Percentiles rank a stretch among this genome's conserved stretches.
Conservation (phyloP, 768 basidiomycete species). For the Mycena olivaceomarginata region DNA sequence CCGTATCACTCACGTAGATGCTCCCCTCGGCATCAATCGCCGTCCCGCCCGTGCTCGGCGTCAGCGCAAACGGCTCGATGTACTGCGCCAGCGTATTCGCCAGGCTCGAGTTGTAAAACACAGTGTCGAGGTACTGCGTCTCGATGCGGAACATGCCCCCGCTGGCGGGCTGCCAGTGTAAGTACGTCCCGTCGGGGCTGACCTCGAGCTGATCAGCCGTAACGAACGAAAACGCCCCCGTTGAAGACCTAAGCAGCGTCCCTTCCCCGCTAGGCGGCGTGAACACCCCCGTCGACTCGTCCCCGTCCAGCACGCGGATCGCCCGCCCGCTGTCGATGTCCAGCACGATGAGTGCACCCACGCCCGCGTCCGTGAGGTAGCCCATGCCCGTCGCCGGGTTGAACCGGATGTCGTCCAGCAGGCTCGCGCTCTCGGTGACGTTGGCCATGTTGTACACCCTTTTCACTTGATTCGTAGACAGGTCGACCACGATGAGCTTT, state of each 20-base stretch:
- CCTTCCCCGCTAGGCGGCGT: slow-evolving; percentile 23
- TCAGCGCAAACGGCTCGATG: slow-evolving; percentile 23
- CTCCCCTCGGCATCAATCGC: slow-evolving; percentile 23
- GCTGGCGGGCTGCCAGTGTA: slow-evolving; percentile 21
- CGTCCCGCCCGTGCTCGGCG: slow-evolving; percentile 21
- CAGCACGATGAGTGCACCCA: slow-evolving; percentile 24
- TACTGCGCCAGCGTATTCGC: slow-evolving; percentile 25
- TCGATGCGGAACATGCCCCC: slow-evolving; percentile 23
- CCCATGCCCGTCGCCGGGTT: slow-evolving; percentile 22
- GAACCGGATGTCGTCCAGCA: slow-evolving; percentile 24
- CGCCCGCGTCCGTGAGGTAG: slow-evolving; percentile 23
- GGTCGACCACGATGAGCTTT: slow-evolving; percentile 20
- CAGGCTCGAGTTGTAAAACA: slow-evolving; percentile 25
- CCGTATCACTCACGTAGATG: slow-evolving; percentile 24
- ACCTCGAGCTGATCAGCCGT: slow-evolving; percentile 23
- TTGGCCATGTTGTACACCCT: slow-evolving; percentile 25
- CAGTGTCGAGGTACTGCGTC: slow-evolving; percentile 23
- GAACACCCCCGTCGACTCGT: slow-evolving; percentile 19
- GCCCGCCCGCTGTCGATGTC: slow-evolving; percentile 20
- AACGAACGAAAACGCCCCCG: slow-evolving; percentile 17
- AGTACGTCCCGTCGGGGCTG: slow-evolving; percentile 21
- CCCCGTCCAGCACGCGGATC: slow-evolving; percentile 24
- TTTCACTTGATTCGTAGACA: slow-evolving; percentile 25
- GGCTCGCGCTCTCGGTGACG: slow-evolving; percentile 23
- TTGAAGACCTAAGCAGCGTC: slow-evolving; percentile 23